A percentile compares a stretch with the other conserved stretches of the same genome.
Evolutionary conservation across 768 basidiomycete genomes (phyloP).

Genomic region (Lenzites betulinus): DNA sequence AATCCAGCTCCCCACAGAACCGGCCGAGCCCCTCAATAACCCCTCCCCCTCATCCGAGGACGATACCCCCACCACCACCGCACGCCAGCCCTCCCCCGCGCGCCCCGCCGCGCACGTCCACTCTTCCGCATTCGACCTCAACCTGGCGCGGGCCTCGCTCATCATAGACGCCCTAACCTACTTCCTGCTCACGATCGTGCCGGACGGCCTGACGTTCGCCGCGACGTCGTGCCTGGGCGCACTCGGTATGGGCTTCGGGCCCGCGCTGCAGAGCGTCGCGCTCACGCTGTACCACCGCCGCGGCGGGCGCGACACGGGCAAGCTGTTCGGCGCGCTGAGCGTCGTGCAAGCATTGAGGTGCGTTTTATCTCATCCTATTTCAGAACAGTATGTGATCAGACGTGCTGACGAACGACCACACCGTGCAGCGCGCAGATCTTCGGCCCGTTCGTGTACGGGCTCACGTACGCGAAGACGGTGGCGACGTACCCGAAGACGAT

Average conservation of each 20-base stretch:
- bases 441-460: constrained; percentile 72
- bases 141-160: constrained; percentile 62
- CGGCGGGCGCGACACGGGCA: constrained; percentile 65
- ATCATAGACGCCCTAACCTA: constrained; percentile 56
- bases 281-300: constrained; percentile 61
- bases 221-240: constrained; percentile 49
- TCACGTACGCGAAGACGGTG: constrained; percentile 72
- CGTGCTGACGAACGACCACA: not conserved
- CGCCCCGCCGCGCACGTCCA: constrained; percentile 30
- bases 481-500: constrained; percentile 67
- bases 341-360: constrained; percentile 72
- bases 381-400: not conserved
- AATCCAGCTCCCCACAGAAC: constrained; percentile 28
- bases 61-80: not conserved
- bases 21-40: constrained; percentile 27
- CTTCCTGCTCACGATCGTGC: constrained; percentile 45
- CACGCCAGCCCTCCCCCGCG: not conserved
- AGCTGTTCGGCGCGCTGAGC: constrained; percentile 78
- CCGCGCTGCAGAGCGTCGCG: constrained; percentile 72
- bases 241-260: constrained; percentile 63
- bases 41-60: not conserved
- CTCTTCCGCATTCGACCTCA: constrained; percentile 66
- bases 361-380: constrained; percentile 12
- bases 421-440: constrained; percentile 60
- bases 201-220: constrained; percentile 52